Evolutionary conservation across 352 stramenopile genomes (phyloP).

Genomic region (Globisporangium uncinulatum): DNA sequence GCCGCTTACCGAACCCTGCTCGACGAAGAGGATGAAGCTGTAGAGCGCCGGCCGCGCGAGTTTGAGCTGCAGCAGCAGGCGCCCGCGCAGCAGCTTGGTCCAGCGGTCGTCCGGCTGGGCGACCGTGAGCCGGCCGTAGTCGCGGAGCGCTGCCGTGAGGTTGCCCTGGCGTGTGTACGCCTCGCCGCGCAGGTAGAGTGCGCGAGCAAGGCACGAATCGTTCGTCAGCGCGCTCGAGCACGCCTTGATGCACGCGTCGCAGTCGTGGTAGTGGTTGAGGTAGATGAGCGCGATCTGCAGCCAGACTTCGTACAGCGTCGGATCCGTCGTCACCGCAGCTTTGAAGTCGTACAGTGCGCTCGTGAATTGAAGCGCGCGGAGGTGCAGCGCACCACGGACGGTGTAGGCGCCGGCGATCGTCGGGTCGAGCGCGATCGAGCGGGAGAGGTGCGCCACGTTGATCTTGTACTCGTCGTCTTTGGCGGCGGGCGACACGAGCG

Average conservation of each 20-base stretch:
- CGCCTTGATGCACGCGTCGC: conserved; percentile 53
- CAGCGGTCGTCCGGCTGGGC: conserved; percentile 54
- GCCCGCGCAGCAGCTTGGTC: conserved; percentile 53
- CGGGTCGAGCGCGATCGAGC: conserved; percentile 60
- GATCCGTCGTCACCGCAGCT: conserved; percentile 60
- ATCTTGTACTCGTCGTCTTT: conserved; percentile 13
- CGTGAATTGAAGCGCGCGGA: conserved; percentile 71
- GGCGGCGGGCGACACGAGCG: conserved; percentile 22
- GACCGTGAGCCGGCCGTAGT: conserved; percentile 63
- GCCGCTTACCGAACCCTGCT: conserved; percentile 20
- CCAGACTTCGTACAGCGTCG: conserved; percentile 73
- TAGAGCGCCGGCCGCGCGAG: conserved; percentile 57
- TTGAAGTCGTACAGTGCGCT: conserved; percentile 80
- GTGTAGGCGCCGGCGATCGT: conserved; percentile 73
- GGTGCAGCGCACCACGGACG: conserved; percentile 57
- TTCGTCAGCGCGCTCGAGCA: conserved; percentile 60
- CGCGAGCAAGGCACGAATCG: conserved; percentile 50
- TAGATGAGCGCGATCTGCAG: conserved; percentile 78
- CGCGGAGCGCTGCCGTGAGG: conserved; percentile 35
- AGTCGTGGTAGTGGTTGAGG: conserved; percentile 77
- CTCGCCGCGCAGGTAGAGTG: conserved; percentile 63
- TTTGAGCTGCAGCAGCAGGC: conserved; percentile 51
- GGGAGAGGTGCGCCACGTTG: conserved; percentile 54
- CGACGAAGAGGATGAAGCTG: conserved; percentile 70
- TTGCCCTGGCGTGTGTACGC: conserved; percentile 63